phyloP scores from a whole-genome alignment of 441 rosid genomes.

The Pelargonium myrrhifolium region DNA sequence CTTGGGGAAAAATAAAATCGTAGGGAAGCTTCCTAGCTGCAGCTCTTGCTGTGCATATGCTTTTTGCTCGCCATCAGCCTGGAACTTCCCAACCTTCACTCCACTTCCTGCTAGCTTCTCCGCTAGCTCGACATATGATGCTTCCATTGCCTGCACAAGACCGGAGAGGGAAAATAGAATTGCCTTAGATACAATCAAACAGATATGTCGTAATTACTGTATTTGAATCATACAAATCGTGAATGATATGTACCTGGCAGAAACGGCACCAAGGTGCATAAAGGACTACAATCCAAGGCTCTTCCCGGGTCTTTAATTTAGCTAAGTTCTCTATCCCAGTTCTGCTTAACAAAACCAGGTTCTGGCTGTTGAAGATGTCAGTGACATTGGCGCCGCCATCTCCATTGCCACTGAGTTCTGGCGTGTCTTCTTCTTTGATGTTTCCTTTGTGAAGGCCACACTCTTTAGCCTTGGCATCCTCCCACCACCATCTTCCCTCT shows the following conservation, averaged over 20 bases:
- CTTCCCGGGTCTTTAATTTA: slow-evolving; percentile 32
- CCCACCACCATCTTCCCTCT: slow-evolving; percentile 68
- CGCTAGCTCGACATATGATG: slow-evolving; percentile 36
- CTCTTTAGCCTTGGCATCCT: slow-evolving; percentile 52
- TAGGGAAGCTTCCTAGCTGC: slow-evolving; percentile 43
- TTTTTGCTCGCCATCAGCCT: slow-evolving; percentile 43
- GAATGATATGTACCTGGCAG: slow-evolving; percentile 30
- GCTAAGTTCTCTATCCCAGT: slow-evolving; percentile 43
- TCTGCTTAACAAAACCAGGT: slow-evolving; percentile 34
- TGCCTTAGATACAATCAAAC: not conserved
- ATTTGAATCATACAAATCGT: not conserved
- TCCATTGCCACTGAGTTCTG: slow-evolving; percentile 11
- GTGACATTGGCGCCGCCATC: slow-evolving; percentile 17
- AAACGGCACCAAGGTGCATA: slow-evolving; percentile 56
- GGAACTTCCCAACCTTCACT: slow-evolving; percentile 45
- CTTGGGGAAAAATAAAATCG: slow-evolving; percentile 40
- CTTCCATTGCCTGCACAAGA: slow-evolving; percentile 40
- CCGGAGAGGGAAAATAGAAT: not conserved
- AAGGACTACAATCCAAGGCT: slow-evolving; percentile 44
- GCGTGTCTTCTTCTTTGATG: slow-evolving; percentile 24
- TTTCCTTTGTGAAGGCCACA: slow-evolving; percentile 53
- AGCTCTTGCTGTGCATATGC: slow-evolving; percentile 38
- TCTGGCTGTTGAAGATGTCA: slow-evolving; percentile 34
- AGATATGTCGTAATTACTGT: not conserved
- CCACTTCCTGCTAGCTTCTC: slow-evolving; percentile 36